These are phyloP conservation scores for Polyporus tsugae DNA, from an alignment of 1,284 basidiomycete genomes.

Conservation along the genomic window DNA sequence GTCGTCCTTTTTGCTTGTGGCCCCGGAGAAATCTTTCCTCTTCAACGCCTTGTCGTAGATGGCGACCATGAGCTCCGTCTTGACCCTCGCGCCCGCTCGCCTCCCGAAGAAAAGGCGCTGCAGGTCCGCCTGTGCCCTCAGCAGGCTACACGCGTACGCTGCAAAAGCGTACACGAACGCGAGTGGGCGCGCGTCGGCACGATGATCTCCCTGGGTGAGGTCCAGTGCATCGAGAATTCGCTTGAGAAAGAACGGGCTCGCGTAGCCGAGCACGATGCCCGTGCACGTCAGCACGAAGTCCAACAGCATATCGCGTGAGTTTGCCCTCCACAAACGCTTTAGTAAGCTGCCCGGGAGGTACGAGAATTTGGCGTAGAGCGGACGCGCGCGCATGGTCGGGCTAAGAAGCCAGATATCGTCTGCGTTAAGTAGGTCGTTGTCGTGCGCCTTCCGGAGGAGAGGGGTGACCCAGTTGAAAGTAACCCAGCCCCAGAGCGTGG, in stretches of 20 bases:
- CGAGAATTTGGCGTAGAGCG: constrained; percentile 70
- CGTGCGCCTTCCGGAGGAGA: constrained; percentile 71
- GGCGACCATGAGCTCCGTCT: constrained; percentile 79
- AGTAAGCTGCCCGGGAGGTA: constrained; percentile 61
- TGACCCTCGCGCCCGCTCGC: constrained; percentile 71
- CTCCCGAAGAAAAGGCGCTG: constrained; percentile 84
- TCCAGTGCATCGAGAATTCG: constrained; percentile 57
- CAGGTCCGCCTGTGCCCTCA: constrained; percentile 76
- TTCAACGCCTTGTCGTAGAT: constrained; percentile 93
- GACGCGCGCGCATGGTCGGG: constrained; percentile 70
- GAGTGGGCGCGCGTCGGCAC: constrained; percentile 55
- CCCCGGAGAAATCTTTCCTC: constrained; percentile 84
- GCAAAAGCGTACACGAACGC: constrained; percentile 81
- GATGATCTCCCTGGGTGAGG: constrained; percentile 30
- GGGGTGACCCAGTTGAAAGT: constrained; percentile 83
- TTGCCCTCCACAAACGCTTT: constrained; percentile 68
- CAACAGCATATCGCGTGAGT: constrained; percentile 75
- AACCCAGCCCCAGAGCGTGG: constrained; percentile 78
- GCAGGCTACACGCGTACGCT: constrained; percentile 64
- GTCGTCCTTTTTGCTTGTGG: constrained; percentile 42
- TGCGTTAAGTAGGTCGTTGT: constrained; percentile 67
- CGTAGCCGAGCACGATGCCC: constrained; percentile 75
- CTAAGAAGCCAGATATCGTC: constrained; percentile 78
- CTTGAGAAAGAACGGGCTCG: constrained; percentile 74
- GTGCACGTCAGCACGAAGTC: constrained; percentile 73